Conservation (phyloP, 192 early-diverging fungal species). For the Coemansia sp. region DNA sequence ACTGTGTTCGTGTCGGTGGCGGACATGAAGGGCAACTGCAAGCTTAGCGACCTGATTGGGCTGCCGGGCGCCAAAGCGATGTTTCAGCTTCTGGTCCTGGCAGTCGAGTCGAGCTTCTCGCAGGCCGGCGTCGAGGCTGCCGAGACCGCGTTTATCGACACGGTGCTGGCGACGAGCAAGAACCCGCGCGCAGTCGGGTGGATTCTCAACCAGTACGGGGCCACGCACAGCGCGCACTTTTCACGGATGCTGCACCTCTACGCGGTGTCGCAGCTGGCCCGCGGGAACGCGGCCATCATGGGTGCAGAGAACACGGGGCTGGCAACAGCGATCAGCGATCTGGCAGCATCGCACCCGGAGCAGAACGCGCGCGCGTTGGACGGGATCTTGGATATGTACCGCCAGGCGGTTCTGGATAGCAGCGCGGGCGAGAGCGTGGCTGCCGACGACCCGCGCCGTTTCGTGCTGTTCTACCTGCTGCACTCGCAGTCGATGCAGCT, state of each 20-base stretch:
- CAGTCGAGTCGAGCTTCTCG: slow-evolving; percentile 23
- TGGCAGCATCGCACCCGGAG: slow-evolving; percentile 12
- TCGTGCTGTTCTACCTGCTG: slow-evolving; percentile 35
- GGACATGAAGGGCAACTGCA: slow-evolving; percentile 43
- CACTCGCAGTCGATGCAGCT: slow-evolving; percentile 13
- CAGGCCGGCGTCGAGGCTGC: slow-evolving; percentile 8
- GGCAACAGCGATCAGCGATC: slow-evolving; percentile 21
- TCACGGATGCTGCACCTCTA: slow-evolving; percentile 31
- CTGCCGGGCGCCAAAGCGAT: slow-evolving; percentile 27
- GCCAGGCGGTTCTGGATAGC: slow-evolving; percentile 3
- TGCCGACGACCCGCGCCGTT: slow-evolving; percentile 29
- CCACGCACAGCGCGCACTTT: slow-evolving; percentile 16
- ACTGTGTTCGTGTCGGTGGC: slow-evolving; percentile 40
- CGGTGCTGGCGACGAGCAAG: slow-evolving; percentile 15
- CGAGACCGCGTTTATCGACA: slow-evolving; percentile 20
- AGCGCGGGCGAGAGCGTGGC: background rate
- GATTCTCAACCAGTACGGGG: slow-evolving; percentile 43
- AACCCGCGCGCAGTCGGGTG: slow-evolving; percentile 34
- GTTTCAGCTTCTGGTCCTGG: slow-evolving; percentile 33
- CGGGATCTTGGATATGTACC: slow-evolving; percentile 20
- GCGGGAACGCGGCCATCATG: background rate
- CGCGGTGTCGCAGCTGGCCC: slow-evolving; percentile 16
- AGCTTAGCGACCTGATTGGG: slow-evolving; percentile 20
- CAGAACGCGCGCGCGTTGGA: slow-evolving; percentile 17
- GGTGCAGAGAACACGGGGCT: slow-evolving; percentile 14